These are phyloP conservation scores for Kodamaea plutei DNA, from an alignment of 1,139 yeast species.

Conservation along the genomic window DNA sequence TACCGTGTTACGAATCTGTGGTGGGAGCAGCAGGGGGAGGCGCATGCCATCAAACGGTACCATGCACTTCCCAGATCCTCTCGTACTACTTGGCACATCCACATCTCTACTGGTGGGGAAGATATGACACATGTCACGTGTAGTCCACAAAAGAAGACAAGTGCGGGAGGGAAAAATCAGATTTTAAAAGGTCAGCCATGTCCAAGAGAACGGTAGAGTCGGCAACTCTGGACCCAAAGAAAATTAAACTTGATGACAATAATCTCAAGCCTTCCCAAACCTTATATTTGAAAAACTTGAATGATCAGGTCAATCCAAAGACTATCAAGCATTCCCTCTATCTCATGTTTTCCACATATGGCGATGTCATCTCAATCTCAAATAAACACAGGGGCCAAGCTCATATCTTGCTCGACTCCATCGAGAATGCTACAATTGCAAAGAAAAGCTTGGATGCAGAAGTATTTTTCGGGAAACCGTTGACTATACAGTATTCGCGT, in stretches of 20 bases:
- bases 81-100: no score
- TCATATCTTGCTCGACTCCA: slow-evolving; percentile 53
- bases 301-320: slow-evolving; percentile 52
- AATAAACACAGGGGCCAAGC: slow-evolving; percentile 71
- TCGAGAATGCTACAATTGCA: slow-evolving; percentile 52
- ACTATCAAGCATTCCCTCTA: slow-evolving; percentile 53
- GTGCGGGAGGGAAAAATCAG: no score
- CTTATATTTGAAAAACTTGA: slow-evolving; percentile 60
- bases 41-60: no score
- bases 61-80: no score
- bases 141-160: no score
- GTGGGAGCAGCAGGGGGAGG: no score
- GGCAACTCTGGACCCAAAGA: slow-evolving; percentile 14
- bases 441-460: slow-evolving; percentile 45
- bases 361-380: slow-evolving; percentile 57
- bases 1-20: no score
- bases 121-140: no score
- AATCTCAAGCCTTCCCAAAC: slow-evolving; percentile 44
- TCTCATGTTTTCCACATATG: slow-evolving; percentile 61
- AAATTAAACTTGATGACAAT: slow-evolving; percentile 11
- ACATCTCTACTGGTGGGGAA: no score
- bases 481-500: slow-evolving; percentile 48
- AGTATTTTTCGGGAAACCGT: slow-evolving; percentile 52
- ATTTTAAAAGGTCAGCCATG: slow-evolving; percentile 1
- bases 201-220: slow-evolving; percentile 4